A percentile compares a stretch with the other conserved stretches of the same genome.
These are phyloP conservation scores for Rhizomucor pusillus DNA, from an alignment of 371 early-diverging fungal genomes.

Conservation along the genomic window DNA sequence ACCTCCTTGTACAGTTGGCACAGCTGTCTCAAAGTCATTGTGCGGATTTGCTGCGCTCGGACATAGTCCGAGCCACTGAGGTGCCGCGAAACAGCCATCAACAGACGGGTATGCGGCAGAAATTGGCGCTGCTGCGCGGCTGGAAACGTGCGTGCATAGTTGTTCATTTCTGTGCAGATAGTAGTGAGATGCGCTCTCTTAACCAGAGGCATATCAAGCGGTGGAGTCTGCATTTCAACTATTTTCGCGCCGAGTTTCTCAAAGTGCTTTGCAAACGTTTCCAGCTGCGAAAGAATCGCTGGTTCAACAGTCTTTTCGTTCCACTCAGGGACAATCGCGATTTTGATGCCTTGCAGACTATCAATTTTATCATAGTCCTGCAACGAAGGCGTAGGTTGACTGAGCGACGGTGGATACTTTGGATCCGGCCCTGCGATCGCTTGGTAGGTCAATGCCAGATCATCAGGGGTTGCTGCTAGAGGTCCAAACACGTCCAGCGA, in stretches of 20 bases:
- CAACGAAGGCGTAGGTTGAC: conserved; percentile 23
- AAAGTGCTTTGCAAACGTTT: conserved; percentile 38
- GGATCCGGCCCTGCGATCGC: conserved; percentile 56
- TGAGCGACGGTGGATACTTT: conserved; percentile 16
- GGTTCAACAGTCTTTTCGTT: conserved; percentile 14
- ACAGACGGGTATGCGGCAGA: conserved; percentile 25
- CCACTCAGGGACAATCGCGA: conserved; percentile 29
- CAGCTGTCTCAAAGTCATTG: conserved; percentile 56
- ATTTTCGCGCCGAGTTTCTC: conserved; percentile 56
- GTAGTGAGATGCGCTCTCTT: conserved; percentile 61
- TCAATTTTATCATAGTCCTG: conserved; percentile 17
- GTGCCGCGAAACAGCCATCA: conserved; percentile 15
- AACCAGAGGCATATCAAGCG: conserved; percentile 45
- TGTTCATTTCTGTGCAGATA: conserved; percentile 62
- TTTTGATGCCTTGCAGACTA: conserved; percentile 26
- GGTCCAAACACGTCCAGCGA: conserved; percentile 60
- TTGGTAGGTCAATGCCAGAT: conserved; percentile 59
- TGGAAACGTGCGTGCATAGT: conserved; percentile 31
- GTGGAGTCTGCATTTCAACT: conserved; percentile 63
- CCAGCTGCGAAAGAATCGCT: conserved; percentile 43
- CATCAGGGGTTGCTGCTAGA: conserved; percentile 59
- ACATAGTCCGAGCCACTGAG: conserved; percentile 46
- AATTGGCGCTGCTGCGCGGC: conserved; percentile 11
- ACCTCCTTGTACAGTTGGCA: conserved; percentile 45
- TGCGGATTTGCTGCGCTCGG: conserved; percentile 57